phyloP scores from a whole-genome alignment of 2,329 filamentous ascomycete species.

The Apiospora phragmitis region DNA sequence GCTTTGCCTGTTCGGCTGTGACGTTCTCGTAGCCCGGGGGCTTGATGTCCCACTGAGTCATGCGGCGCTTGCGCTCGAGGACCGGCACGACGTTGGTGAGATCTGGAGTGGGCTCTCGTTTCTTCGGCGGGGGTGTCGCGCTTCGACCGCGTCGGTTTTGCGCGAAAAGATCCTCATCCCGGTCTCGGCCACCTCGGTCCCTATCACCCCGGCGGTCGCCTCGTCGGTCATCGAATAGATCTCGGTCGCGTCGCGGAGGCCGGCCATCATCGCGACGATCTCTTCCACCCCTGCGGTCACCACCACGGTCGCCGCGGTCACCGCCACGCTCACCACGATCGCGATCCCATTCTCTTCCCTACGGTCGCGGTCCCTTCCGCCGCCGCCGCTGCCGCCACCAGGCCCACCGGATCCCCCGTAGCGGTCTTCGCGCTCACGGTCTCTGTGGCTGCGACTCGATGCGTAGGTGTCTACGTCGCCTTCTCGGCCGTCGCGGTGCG shows the following conservation, averaged over 20 bases:
- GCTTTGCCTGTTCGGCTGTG: slow-evolving; percentile 95
- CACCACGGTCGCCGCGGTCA: slow-evolving; percentile 55
- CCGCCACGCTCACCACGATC: slow-evolving; percentile 43
- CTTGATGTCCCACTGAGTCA: slow-evolving; percentile 99
- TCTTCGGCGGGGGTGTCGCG: slow-evolving; percentile 79
- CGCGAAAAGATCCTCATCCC: slow-evolving; percentile 51
- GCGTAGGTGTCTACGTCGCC: slow-evolving; percentile 77
- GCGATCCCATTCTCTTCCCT: slow-evolving; percentile 64
- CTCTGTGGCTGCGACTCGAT: slow-evolving; percentile 87
- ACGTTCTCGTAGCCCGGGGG: slow-evolving; percentile 97
- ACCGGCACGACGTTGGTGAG: slow-evolving; percentile 83
- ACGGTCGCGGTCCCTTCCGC: slow-evolving; percentile 39
- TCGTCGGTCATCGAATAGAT: slow-evolving; percentile 63
- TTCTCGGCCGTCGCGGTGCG: slow-evolving; percentile 72
- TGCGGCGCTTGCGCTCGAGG: slow-evolving; percentile 80
- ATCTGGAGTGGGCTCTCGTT: slow-evolving; percentile 94
- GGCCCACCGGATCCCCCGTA: slow-evolving; percentile 53
- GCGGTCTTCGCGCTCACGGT: slow-evolving; percentile 89
- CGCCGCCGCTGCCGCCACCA: slow-evolving; percentile 50
- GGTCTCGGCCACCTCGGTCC: slow-evolving; percentile 42
- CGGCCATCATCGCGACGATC: slow-evolving; percentile 54
- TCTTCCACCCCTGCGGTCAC: slow-evolving; percentile 30
- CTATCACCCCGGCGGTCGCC: slow-evolving; percentile 48
- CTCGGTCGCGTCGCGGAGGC: slow-evolving; percentile 56
- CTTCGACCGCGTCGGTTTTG: slow-evolving; percentile 68